Conservation (phyloP, 2,329 filamentous ascomycete genomes). For the Aspergillus melleus region DNA sequence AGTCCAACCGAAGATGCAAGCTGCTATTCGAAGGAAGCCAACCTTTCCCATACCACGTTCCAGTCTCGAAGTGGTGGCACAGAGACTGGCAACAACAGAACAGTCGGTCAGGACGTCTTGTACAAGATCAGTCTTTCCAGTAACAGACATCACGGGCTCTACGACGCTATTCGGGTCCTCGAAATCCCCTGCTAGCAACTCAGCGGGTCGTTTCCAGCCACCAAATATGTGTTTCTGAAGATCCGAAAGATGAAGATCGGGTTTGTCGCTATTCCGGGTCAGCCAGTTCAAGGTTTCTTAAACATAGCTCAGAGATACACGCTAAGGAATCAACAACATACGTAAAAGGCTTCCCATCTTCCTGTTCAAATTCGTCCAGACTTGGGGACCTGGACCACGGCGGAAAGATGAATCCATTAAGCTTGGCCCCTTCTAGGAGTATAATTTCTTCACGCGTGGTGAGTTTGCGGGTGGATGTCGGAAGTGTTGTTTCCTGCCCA, state of each 20-base stretch:
- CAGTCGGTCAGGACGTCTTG: constrained; percentile 97
- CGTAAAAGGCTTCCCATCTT: constrained; percentile 61
- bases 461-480: constrained; percentile 58
- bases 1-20: background rate
- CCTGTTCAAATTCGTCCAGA: constrained; percentile 61
- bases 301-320: constrained; percentile 13
- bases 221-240: constrained; percentile 74
- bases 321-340: constrained; percentile 42
- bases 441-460: constrained; percentile 74
- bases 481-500: constrained; percentile 36
- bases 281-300: constrained; percentile 13
- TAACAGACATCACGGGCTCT: constrained; percentile 57
- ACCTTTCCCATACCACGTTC: constrained; percentile 70
- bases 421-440: constrained; percentile 70
- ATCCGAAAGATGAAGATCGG: constrained; percentile 69
- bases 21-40: constrained; percentile 24
- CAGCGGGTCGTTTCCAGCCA: constrained; percentile 75
- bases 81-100: constrained; percentile 93
- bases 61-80: constrained; percentile 71
- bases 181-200: constrained; percentile 57
- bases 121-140: constrained; percentile 72
- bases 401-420: constrained; percentile 81
- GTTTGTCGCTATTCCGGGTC: constrained; percentile 59
- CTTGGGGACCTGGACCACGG: constrained; percentile 72
- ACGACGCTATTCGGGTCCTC: constrained; percentile 16